Evolutionary conservation across 1,284 basidiomycete species (phyloP), one percentile per base, ranked within the genome.

Genomic region (Ganoderma multipileum): DNA sequence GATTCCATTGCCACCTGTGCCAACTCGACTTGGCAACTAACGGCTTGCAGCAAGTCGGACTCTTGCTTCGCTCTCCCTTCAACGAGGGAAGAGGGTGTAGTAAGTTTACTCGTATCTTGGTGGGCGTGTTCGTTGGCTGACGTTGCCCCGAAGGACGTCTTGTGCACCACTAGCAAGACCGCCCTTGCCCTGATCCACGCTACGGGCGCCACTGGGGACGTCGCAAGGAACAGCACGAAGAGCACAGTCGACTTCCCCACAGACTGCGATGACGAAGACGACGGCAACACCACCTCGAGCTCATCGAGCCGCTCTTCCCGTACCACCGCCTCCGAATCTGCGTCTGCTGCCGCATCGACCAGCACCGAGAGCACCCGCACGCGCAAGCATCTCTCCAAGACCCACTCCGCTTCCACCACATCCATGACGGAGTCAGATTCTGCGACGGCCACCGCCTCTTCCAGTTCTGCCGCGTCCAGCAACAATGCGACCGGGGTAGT

Each of bases 11-110:
- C 84, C 0, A 77, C 72, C 23, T 89, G 87, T 73, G 72, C 74
- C 2, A 79, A 82, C 67, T 79, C 80, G 5, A 76, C 77, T 42
- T 88, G 86, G 83, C 72, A 81, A 50, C 73, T 77, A 0, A 72
- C 80, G 38, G 59, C 66, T 12, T 88, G 87, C 68, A 68, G 78
- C 0, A 73, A 77, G 20, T 75, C 75, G 5, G 76, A 81, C 44
- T 72, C 75, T 8, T 88, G 87, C 75, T 87, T 87, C 68, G 86
- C 85, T 16, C 68, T 88, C 28, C 87, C 87, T 1, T 79, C 79
- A 5, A 68, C 84, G 18, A 77, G 69, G 5, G 64, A 68, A n/a
- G 71, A 76, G n/a, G 86, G 86, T 67, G 82, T 81, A 14, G 87
- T 88, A 74, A 65, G 85, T 79, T 14, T 30, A 23, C n/a, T 57